These are phyloP conservation scores for Cladosporium sp. DNA, from an alignment of 2,329 filamentous ascomycete genomes.

Conservation along the genomic window DNA sequence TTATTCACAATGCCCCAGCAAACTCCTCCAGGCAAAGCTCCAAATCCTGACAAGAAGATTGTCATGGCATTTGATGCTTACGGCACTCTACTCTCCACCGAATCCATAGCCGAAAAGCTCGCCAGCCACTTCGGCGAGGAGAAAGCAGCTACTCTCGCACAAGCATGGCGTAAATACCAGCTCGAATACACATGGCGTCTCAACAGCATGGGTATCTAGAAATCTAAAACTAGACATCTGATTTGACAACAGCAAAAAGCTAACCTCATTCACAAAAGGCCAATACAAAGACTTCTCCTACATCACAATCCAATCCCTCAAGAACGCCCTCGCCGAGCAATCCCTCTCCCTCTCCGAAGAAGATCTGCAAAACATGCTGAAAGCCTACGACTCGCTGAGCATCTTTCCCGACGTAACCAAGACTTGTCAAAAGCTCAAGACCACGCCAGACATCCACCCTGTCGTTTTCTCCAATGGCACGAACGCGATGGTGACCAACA, in stretches of 20 bases:
- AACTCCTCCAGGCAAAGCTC: neutral
- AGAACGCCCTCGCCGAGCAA: slow-evolving; percentile 60
- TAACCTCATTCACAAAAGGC: slow-evolving; percentile 21
- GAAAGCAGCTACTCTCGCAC: slow-evolving; percentile 54
- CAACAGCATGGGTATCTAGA: slow-evolving; percentile 65
- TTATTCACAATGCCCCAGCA: neutral
- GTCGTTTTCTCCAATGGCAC: slow-evolving; percentile 72
- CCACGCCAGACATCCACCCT: slow-evolving; percentile 42
- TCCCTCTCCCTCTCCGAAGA: slow-evolving; percentile 41
- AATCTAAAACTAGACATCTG: neutral
- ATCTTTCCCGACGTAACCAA: slow-evolving; percentile 61
- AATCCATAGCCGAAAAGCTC: slow-evolving; percentile 60
- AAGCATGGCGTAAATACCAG: slow-evolving; percentile 64
- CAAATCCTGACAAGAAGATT: slow-evolving; percentile 1
- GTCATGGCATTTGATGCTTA: slow-evolving; percentile 68
- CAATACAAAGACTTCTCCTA: slow-evolving; percentile 58
- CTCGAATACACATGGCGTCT: slow-evolving; percentile 74
- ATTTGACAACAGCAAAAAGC: neutral
- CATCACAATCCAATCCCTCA: slow-evolving; percentile 60
- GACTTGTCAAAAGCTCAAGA: slow-evolving; percentile 47
- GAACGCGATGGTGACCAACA: slow-evolving; percentile 56
- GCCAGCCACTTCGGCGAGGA: slow-evolving; percentile 55
- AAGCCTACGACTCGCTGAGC: slow-evolving; percentile 60
- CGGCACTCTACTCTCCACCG: slow-evolving; percentile 68
- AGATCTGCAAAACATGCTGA: slow-evolving; percentile 53